phyloP scores from a whole-genome alignment of 306 rosid genomes.

The Dalbergia oliveri region DNA sequence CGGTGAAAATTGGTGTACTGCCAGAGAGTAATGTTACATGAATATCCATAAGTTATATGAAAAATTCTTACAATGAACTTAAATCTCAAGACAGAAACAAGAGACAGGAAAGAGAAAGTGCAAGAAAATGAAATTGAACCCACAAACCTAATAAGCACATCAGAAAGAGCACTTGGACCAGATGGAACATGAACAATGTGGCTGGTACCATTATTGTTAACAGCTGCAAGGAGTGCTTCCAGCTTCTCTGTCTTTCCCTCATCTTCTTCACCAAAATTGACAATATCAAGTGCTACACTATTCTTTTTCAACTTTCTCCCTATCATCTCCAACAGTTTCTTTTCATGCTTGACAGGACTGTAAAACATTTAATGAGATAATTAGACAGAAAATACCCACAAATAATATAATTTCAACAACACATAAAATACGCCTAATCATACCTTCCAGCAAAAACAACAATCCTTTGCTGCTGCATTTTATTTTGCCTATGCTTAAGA shows the following conservation, averaged over 20 bases:
- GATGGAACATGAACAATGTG: slow-evolving; percentile 57
- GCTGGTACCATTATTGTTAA: slow-evolving; percentile 84
- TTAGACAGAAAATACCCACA: neutral
- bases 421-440: slow-evolving; percentile 25
- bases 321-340: slow-evolving; percentile 81
- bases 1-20: slow-evolving; percentile 97
- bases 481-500: slow-evolving; percentile 96
- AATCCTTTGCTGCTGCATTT: slow-evolving; percentile 96
- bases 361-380: slow-evolving; percentile 44
- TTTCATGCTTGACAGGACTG: slow-evolving; percentile 78
- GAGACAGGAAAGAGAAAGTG: neutral
- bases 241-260: slow-evolving; percentile 88
- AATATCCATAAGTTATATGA: slow-evolving; percentile 32
- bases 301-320: slow-evolving; percentile 90
- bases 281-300: slow-evolving; percentile 89
- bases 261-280: slow-evolving; percentile 92
- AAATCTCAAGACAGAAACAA: slow-evolving; percentile 14
- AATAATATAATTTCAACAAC: neutral
- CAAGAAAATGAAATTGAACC: slow-evolving; percentile 17
- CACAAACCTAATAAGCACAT: slow-evolving; percentile 66
- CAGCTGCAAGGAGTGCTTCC: slow-evolving; percentile 84
- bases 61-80: neutral
- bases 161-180: slow-evolving; percentile 58
- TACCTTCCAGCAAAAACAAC: slow-evolving; percentile 95
- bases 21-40: slow-evolving; percentile 35